Percentiles rank a stretch among this genome's conserved stretches.
These are phyloP conservation scores for Panicum virgatum DNA, from an alignment of 202 grass and related monocot species.

Conservation along the genomic window DNA sequence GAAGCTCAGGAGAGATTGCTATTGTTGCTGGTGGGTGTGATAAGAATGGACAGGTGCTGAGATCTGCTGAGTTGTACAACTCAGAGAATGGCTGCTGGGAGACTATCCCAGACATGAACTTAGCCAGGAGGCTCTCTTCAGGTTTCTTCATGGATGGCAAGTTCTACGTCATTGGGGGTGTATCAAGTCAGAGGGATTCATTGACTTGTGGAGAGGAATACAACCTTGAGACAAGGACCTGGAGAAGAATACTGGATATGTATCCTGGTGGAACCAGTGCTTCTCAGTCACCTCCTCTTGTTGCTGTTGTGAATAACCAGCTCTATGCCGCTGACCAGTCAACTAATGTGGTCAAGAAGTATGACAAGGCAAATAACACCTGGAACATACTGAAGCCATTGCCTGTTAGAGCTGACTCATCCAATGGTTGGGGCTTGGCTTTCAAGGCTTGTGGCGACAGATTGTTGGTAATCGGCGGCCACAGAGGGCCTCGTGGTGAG, in stretches of 20 bases:
- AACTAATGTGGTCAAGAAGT: conserved; percentile 76
- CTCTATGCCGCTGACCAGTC: conserved; percentile 81
- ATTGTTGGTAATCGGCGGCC: conserved; percentile 72
- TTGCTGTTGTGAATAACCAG: conserved; percentile 93
- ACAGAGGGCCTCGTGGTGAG: conserved; percentile 53
- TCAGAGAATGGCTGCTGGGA: conserved; percentile 71
- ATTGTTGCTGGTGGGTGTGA: conserved; percentile 86
- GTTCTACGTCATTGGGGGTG: conserved; percentile 86
- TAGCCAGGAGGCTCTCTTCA: conserved; percentile 65
- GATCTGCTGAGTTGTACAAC: conserved; percentile 82
- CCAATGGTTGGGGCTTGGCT: conserved; percentile 85
- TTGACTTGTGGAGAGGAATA: conserved; percentile 87
- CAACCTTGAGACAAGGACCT: conserved; percentile 70
- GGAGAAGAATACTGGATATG: conserved; percentile 78
- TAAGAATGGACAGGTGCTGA: conserved; percentile 57
- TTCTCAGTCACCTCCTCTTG: conserved; percentile 73
- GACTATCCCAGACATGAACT: conserved; percentile 72
- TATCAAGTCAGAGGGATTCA: conserved; percentile 61
- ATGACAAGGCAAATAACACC: conserved; percentile 79
- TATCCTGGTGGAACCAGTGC: conserved; percentile 72
- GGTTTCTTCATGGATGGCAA: conserved; percentile 94
- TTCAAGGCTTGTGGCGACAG: conserved; percentile 79
- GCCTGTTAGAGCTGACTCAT: conserved; percentile 77
- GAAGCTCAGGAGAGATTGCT: conserved; percentile 67
- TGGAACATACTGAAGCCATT: conserved; percentile 79